Percentiles rank a stretch among this genome's conserved stretches.
phyloP scores from a whole-genome alignment of 805 yeast species.

The Candida rishiriensis region DNA sequence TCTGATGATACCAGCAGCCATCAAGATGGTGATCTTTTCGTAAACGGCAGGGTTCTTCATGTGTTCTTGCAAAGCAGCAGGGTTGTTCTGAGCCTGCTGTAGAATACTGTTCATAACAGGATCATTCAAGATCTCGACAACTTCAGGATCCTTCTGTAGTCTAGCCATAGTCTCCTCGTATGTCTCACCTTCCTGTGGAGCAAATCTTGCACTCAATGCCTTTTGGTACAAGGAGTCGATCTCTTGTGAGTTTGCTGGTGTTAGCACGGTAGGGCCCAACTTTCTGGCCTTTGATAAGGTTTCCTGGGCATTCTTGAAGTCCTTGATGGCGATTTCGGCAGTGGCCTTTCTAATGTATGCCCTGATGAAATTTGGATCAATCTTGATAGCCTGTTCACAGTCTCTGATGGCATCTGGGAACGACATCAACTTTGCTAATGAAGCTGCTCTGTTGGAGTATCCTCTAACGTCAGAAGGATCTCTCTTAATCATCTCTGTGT shows the following conservation, averaged over 20 bases:
- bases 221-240: constrained; percentile 77
- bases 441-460: constrained; percentile 97
- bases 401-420: constrained; percentile 96
- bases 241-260: constrained; percentile 56
- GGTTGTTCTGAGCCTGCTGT: constrained; percentile 90
- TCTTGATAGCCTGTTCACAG: constrained; percentile 82
- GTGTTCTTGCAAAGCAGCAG: constrained; percentile 95
- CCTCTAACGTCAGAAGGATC: constrained; percentile 97
- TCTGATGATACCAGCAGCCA: constrained; percentile 96
- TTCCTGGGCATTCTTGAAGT: constrained; percentile 75
- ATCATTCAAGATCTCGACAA: constrained; percentile 81
- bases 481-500: constrained; percentile 93
- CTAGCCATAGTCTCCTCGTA: constrained; percentile 93
- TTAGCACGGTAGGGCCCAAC: constrained; percentile 60
- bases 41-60: constrained; percentile 94
- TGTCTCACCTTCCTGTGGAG: constrained; percentile 80
- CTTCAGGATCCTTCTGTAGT: constrained; percentile 90
- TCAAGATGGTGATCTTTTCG: constrained; percentile 80
- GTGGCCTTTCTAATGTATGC: constrained; percentile 97
- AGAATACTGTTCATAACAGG: constrained; percentile 95
- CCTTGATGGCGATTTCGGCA: constrained; percentile 87
- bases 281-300: constrained; percentile 76
- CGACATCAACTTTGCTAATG: constrained; percentile 87
- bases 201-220: constrained; percentile 77
- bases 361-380: constrained; percentile 85